phyloP scores from a whole-genome alignment of 768 basidiomycete species.

The Mycena latifolia region DNA sequence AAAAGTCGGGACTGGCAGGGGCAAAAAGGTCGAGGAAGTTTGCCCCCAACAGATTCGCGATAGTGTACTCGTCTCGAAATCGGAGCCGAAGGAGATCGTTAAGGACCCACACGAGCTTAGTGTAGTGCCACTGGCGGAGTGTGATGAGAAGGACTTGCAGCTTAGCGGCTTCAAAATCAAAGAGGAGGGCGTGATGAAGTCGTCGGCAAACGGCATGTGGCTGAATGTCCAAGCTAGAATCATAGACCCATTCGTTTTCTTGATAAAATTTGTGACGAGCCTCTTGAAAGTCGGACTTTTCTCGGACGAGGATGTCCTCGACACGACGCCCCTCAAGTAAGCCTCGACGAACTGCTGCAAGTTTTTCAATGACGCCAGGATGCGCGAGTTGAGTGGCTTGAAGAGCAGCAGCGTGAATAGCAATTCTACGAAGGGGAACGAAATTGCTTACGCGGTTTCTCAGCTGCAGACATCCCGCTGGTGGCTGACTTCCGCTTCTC shows the following conservation, averaged over 20 bases:
- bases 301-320: background rate
- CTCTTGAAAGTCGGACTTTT: background rate
- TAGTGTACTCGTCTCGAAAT: background rate
- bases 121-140: background rate
- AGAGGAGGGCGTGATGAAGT: background rate
- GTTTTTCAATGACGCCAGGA: background rate
- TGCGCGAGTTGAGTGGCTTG: background rate
- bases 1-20: background rate
- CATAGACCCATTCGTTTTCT: background rate
- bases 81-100: background rate
- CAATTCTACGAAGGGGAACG: background rate
- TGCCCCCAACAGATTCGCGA: background rate
- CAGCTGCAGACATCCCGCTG: background rate
- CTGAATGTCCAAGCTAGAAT: too few relatives aligned
- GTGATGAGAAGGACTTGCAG: background rate
- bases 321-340: background rate
- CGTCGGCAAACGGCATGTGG: background rate
- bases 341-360: background rate
- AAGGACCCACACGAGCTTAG: background rate
- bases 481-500: background rate
- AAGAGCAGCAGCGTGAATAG: background rate
- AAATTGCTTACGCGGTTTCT: background rate
- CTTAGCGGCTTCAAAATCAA: background rate
- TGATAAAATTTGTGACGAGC: background rate
- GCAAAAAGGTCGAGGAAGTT: slow-evolving; percentile 2